Evolutionary conservation across 2,329 filamentous ascomycete genomes (phyloP).

Genomic region (Botrytis tulipae): DNA sequence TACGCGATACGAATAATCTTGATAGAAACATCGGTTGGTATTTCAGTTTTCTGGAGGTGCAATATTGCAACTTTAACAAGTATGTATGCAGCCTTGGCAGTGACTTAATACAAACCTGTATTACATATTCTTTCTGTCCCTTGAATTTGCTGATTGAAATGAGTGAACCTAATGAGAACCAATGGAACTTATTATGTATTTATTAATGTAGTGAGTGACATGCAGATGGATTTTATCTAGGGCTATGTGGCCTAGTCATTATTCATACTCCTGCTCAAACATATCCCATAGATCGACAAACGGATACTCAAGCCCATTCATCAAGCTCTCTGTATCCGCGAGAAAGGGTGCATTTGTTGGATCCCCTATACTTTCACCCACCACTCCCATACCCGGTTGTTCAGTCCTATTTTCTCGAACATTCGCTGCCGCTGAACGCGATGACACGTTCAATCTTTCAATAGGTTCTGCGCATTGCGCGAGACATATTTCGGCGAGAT

Average conservation of each 20-base stretch:
- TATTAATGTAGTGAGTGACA: neutral
- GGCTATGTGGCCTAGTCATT: neutral
- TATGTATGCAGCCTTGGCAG: neutral
- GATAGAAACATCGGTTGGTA: neutral
- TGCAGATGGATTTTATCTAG: neutral
- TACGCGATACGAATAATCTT: neutral
- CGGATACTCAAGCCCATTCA: constrained; percentile 13
- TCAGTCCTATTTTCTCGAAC: too few relatives aligned
- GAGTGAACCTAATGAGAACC: neutral
- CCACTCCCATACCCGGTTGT: neutral
- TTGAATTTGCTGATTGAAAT: neutral
- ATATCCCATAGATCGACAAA: constrained; percentile 11
- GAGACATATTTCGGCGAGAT: constrained; percentile 30
- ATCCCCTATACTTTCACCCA: neutral
- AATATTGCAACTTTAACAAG: neutral
- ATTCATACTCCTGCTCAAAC: neutral
- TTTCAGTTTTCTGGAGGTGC: neutral
- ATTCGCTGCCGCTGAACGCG: too few relatives aligned
- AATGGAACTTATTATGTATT: neutral
- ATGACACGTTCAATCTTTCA: neutral
- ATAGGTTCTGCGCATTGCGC: constrained; percentile 39
- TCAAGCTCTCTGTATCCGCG: neutral
- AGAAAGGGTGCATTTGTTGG: neutral
- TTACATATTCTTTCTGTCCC: neutral
- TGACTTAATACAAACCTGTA: neutral